Percentiles rank a stretch among this genome's conserved stretches.
Evolutionary conservation across 805 yeast species (phyloP).

Genomic region (Blastobotrys mokoenaii): DNA sequence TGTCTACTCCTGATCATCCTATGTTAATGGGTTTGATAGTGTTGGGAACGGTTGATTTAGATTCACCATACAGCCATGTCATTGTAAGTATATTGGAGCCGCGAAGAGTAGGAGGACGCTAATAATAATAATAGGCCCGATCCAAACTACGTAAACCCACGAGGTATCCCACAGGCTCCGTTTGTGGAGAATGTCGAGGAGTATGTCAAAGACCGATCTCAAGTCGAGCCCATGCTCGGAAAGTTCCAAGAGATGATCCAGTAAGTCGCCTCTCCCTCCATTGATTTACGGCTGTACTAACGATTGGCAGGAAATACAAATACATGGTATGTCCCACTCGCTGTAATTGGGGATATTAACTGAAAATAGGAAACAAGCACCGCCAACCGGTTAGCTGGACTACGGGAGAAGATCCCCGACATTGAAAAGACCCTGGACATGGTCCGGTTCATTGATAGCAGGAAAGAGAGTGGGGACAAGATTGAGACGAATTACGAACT

Average conservation of each 20-base stretch:
- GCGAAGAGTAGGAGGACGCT: too few relatives aligned
- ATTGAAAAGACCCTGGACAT: conserved; percentile 75
- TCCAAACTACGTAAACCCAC: conserved; percentile 45
- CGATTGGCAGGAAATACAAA: conserved; percentile 51
- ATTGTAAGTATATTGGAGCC: too few relatives aligned
- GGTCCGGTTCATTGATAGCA: conserved; percentile 49
- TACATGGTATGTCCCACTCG: conserved; percentile 63
- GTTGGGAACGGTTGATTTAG: too few relatives aligned
- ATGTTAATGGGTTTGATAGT: too few relatives aligned
- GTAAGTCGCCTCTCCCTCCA: conserved; percentile 13
- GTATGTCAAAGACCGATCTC: conserved; percentile 57
- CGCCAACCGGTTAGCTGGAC: conserved; percentile 33
- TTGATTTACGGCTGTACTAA: neutral
- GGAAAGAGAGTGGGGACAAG: conserved; percentile 34
- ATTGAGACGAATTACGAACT: conserved; percentile 78
- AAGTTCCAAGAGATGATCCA: conserved; percentile 81
- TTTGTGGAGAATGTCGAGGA: conserved; percentile 79
- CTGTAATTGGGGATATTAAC: conserved; percentile 25
- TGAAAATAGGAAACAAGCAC: conserved; percentile 33
- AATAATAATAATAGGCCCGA: conserved; percentile 6
- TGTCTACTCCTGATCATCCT: too few relatives aligned
- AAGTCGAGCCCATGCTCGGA: conserved; percentile 60
- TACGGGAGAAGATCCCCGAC: conserved; percentile 79
- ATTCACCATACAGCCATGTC: too few relatives aligned
- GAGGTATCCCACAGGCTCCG: conserved; percentile 97